Conservation (phyloP, 2,329 filamentous ascomycete species). For the Colletotrichum godetiae region DNA sequence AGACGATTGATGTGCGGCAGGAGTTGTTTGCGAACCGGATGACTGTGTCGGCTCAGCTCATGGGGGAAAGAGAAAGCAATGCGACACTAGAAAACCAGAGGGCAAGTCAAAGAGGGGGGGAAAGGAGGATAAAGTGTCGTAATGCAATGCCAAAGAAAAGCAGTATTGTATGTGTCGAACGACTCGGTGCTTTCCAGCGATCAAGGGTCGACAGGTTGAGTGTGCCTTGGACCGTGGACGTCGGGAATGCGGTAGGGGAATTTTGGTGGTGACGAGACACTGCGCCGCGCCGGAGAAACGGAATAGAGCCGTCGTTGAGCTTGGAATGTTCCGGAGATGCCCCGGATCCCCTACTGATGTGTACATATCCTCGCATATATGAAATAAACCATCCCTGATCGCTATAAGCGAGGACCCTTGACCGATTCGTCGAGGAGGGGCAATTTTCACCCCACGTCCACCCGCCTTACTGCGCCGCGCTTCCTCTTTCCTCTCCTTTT, state of each 20-base stretch:
- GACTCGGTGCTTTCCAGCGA: slow-evolving; percentile 16
- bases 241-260: slow-evolving; percentile 18
- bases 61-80: slow-evolving; percentile 22
- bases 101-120: slow-evolving; percentile 18
- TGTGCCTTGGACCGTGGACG: neutral
- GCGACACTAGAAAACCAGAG: slow-evolving; percentile 19
- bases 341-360: neutral
- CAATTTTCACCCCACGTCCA: slow-evolving; percentile 37
- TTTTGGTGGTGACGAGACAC: slow-evolving; percentile 17
- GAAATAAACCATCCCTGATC: fast-evolving
- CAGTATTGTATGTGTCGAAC: slow-evolving; percentile 4
- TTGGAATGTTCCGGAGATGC: slow-evolving; percentile 26
- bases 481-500: slow-evolving; percentile 1
- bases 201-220: slow-evolving; percentile 28
- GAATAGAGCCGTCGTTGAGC: slow-evolving; percentile 12
- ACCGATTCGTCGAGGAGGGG: slow-evolving; percentile 33
- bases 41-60: slow-evolving; percentile 38
- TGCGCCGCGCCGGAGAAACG: slow-evolving; percentile 15
- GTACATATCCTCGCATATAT: too few relatives aligned
- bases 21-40: slow-evolving; percentile 39
- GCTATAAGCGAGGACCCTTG: slow-evolving; percentile 17
- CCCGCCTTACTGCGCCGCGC: slow-evolving; percentile 15
- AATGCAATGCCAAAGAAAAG: slow-evolving; percentile 9
- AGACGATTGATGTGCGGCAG: slow-evolving; percentile 30
- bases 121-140: neutral